phyloP scores from a whole-genome alignment of 106 monocot species.

The Dactylorhiza incarnata region DNA sequence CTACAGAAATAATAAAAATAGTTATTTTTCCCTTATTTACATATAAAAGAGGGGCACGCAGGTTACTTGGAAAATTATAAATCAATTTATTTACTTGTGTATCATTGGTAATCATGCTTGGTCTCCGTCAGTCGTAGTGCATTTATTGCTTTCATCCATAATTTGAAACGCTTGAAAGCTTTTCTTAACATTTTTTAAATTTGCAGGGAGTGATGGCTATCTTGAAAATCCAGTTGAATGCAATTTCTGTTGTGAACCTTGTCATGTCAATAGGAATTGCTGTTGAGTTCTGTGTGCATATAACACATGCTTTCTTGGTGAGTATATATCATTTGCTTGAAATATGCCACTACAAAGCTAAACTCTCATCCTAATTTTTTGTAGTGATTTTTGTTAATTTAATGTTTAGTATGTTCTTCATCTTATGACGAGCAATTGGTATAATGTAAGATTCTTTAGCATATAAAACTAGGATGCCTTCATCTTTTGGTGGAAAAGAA shows the following conservation, averaged over 20 bases:
- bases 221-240: constrained; percentile 86
- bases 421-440: neutral
- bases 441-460: neutral
- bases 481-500: neutral
- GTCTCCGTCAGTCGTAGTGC: neutral
- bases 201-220: constrained; percentile 93
- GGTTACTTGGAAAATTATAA: neutral
- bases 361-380: too few species aligned
- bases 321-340: constrained; percentile 14
- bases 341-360: too few species aligned
- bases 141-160: neutral
- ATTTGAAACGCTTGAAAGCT: neutral
- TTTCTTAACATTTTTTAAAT: neutral
- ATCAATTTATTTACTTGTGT: neutral
- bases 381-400: too few species aligned
- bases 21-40: neutral
- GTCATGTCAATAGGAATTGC: constrained; percentile 98
- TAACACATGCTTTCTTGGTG: constrained; percentile 89
- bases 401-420: neutral
- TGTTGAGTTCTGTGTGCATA: constrained; percentile 98
- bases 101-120: neutral
- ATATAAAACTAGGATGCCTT: neutral
- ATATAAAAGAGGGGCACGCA: neutral
- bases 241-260: constrained; percentile 91
- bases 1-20: neutral